These are phyloP conservation scores for Trichaptum fuscoviolaceum DNA, from an alignment of 768 basidiomycete species.

Conservation along the genomic window DNA sequence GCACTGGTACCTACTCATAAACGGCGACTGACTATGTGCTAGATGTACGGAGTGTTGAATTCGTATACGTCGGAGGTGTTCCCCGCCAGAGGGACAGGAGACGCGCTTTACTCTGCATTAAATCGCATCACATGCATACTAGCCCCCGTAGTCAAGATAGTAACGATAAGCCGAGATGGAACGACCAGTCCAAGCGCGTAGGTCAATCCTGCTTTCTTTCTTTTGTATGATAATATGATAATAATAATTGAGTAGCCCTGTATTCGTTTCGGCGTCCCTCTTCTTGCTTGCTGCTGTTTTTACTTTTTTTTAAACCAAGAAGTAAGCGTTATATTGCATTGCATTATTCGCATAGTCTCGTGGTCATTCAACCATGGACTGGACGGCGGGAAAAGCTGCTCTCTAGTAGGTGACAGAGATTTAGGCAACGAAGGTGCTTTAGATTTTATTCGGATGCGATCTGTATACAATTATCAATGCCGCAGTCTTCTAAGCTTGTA, in stretches of 20 bases:
- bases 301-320: constrained; percentile 45
- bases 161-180: constrained; percentile 31
- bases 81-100: constrained; percentile 52
- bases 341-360: too few relatives aligned
- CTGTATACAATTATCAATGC: too few relatives aligned
- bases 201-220: constrained; percentile 5
- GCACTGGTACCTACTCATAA: constrained; percentile 3
- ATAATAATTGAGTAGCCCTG: constrained; percentile 25
- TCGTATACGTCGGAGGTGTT: constrained; percentile 61
- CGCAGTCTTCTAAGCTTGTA: too few relatives aligned
- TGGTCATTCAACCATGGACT: too few relatives aligned
- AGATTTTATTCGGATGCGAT: too few relatives aligned
- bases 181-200: constrained; percentile 32
- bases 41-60: constrained; percentile 49
- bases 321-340: constrained; percentile 27
- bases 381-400: constrained; percentile 32
- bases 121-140: constrained; percentile 45
- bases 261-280: constrained; percentile 42
- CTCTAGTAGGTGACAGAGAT: constrained; percentile 14
- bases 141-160: constrained; percentile 45
- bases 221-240: neutral
- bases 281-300: constrained; percentile 37
- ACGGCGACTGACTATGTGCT: constrained; percentile 8
- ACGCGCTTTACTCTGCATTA: constrained; percentile 43
- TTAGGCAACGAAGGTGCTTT: too few relatives aligned